Evolutionary conservation across 2,329 filamentous ascomycete genomes (phyloP), one percentile per base, ranked within the genome.

Genomic region (Lojkania enalia): DNA sequence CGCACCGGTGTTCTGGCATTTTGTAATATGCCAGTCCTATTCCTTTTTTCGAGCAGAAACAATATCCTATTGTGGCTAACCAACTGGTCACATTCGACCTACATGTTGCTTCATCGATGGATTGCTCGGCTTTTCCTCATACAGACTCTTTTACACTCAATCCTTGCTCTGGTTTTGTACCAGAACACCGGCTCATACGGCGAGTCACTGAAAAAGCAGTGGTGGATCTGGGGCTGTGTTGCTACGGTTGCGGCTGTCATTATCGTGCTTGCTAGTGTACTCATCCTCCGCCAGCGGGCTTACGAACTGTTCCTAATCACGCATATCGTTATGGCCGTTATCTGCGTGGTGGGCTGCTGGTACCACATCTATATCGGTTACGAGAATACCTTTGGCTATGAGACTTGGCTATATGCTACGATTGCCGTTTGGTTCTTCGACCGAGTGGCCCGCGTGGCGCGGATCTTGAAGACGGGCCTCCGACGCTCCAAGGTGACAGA

Each of bases 51-150:
- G 0, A 63, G 70, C 0, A 63, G 77, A 1, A 79, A 80, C 51
- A 79, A 75, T 41, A 16, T 79, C 2, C 65, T 78, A 0, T 66
- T 79, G 0, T 74, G 70, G 61, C 30, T 77, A 1, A 78, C 77
- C 2, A 70, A 75, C 51, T 80, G 77, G 76, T 72, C 66, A 0
- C 72, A 77, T 47, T 69, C 70, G 0, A 80, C 78, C 0, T 79
- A 69, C 40, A 47, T 79, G 2, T 55, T 79, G 0, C 61, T 79
- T 0, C 77, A 81, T 47, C 77, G 37, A 14, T 44, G 42, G 42
- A 20, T 44, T 14, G 42, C 75, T 1, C 60, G 70, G 14, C 61
- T 80, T 5, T 72, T 67, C 25, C 67, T 70, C 1, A 31, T 79
- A 0, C 69, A 81, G 31, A 74, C 71, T 0, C 55, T 72, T 9